Evolutionary conservation across 2,329 filamentous ascomycete genomes (phyloP), one percentile per base, ranked within the genome.

Genomic region (Leptographium radiaticola): DNA sequence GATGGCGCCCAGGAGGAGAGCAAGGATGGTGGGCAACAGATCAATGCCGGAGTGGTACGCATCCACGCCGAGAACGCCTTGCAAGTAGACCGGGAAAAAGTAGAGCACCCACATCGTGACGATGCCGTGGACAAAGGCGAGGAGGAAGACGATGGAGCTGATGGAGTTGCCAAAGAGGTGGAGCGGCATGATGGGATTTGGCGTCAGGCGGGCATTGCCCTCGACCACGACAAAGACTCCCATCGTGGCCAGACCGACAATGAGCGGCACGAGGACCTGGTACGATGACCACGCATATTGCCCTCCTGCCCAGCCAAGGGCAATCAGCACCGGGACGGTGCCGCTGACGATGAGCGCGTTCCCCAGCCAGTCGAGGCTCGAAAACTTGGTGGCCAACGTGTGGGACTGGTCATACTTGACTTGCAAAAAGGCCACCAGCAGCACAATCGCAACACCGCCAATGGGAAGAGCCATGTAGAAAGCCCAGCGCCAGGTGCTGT

Each of bases 231-330:
- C 60, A 59, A 60, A 65, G 70, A 71, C 6, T 52, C 52, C 39
- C 16, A 63, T 55, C 3, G 66, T 58, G 9, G 67, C 59, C 10
- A 67, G 58, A 20, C 55, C 62, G 46, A 65, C 67, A 16, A 65
- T 45, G 6, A 77, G 59, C 1, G 74, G 72, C 0, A 63, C 60
- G 2, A 77, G 45, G 12, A 72, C 62, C 0, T 63, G 62, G 20
- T 57, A 61, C 20, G 65, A 63, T 0, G 62, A 63, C 74, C 75
- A 77, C 0, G 68, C 56, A 40, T 71, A 63, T 0, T 62, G 54
- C 1, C 68, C 62, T 1, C 72, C 73, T 15, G 67, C 73, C 54
- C 64, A 71, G n/a, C 66, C 70, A 4, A 76, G 63, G 1, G 71
- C 65, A n/a, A 71, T 62, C 2, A 76, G 65, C 1, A 74, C 56